A percentile compares a stretch with the other conserved stretches of the same genome.
Evolutionary conservation across 441 rosid genomes (phyloP).

Genomic region (Pelargonium hybrid): DNA sequence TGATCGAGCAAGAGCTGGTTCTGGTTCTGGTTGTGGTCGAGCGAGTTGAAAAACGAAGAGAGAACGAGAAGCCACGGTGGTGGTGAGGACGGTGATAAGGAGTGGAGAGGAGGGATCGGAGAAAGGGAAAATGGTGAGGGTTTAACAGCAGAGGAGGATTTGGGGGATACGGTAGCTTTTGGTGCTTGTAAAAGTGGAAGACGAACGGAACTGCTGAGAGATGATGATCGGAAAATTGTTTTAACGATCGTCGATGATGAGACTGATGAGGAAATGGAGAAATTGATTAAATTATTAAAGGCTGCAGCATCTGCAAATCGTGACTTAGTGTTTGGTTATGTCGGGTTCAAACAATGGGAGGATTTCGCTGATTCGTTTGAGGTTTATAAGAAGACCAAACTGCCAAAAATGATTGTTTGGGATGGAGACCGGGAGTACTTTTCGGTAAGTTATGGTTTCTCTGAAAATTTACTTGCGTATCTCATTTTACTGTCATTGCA

Average conservation of each 20-base stretch:
- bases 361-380: conserved; percentile 70
- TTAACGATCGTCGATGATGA: conserved; percentile 66
- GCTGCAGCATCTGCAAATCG: conserved; percentile 92
- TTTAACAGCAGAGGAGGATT: too few relatives aligned
- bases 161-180: too few relatives aligned
- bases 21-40: too few relatives aligned
- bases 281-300: conserved; percentile 51
- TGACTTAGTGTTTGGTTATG: conserved; percentile 74
- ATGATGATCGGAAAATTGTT: conserved; percentile 67
- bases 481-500: conserved; percentile 6
- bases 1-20: too few relatives aligned
- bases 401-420: conserved; percentile 82
- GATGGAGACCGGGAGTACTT: conserved; percentile 63
- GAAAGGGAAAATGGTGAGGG: too few relatives aligned
- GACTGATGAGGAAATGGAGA: conserved; percentile 42
- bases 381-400: conserved; percentile 34
- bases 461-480: conserved; percentile 2
- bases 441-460: conserved; percentile 34
- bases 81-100: too few relatives aligned
- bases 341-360: conserved; percentile 63
- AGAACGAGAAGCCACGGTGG: too few relatives aligned
- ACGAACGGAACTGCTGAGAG: conserved; percentile 60
- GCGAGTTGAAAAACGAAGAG: too few relatives aligned
- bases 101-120: too few relatives aligned
- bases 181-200: too few relatives aligned